Percentiles rank a stretch among this genome's conserved stretches.
These are phyloP conservation scores for Drosera capensis DNA, from an alignment of 148 eudicot species.

Conservation along the genomic window DNA sequence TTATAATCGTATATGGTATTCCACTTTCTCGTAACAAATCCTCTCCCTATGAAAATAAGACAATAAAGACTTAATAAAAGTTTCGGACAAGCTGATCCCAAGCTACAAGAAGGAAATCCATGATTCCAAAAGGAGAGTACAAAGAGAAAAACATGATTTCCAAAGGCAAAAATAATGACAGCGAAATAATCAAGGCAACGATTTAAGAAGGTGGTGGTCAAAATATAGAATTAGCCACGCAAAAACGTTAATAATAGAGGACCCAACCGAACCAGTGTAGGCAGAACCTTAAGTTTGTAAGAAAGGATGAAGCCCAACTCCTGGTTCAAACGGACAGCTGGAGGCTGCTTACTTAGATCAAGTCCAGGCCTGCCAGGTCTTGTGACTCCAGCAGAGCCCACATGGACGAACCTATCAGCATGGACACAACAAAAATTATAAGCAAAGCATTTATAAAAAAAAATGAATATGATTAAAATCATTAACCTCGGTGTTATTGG, in stretches of 20 bases:
- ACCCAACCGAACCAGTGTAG: not conserved
- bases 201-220: no score
- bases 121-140: no score
- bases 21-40: constrained; percentile 87
- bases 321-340: constrained; percentile 96
- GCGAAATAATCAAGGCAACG: no score
- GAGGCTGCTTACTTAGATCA: constrained; percentile 93
- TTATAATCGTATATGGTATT: constrained; percentile 73
- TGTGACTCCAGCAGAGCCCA: constrained; percentile 96
- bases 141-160: no score
- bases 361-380: constrained; percentile 93
- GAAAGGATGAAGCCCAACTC: constrained; percentile 81
- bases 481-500: constrained; percentile 73
- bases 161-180: no score
- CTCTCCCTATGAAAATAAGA: constrained; percentile 53
- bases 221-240: no score
- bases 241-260: not conserved
- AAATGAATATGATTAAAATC: not conserved
- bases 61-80: constrained; percentile 3
- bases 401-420: constrained; percentile 65
- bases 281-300: constrained; percentile 80
- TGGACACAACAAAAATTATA: no score
- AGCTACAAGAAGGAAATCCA: no score
- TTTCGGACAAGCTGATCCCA: not conserved
- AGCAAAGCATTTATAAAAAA: no score